Evolutionary conservation across 257 asterid genomes (phyloP).

Genomic region (Perilla frutescens): DNA sequence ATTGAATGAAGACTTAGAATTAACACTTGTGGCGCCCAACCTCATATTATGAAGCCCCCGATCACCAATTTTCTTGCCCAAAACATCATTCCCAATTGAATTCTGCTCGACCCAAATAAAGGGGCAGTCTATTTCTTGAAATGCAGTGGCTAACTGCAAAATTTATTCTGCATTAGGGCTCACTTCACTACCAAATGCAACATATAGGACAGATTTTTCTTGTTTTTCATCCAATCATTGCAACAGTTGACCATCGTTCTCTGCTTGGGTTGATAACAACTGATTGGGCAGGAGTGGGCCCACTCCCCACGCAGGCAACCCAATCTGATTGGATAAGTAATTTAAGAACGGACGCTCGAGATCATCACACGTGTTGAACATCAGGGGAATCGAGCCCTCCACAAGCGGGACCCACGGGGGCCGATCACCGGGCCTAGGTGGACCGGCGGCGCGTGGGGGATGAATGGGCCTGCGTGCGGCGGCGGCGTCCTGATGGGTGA

Average conservation of each 20-base stretch:
- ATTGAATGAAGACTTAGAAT: slow-evolving; percentile 47
- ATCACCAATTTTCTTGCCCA: slow-evolving; percentile 32
- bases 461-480: too few species aligned
- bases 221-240: slow-evolving; percentile 49
- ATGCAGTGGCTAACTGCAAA: slow-evolving; percentile 41
- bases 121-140: slow-evolving; percentile 39
- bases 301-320: slow-evolving; percentile 46
- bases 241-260: slow-evolving; percentile 30
- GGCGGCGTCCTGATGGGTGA: too few species aligned
- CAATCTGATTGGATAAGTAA: slow-evolving; percentile 34
- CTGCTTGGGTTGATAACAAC: too few species aligned
- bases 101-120: slow-evolving; percentile 57
- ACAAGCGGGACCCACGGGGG: slow-evolving; percentile 47
- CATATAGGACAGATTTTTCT: slow-evolving; percentile 42
- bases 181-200: slow-evolving; percentile 60
- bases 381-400: slow-evolving; percentile 44
- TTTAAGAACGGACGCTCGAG: slow-evolving; percentile 45
- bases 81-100: slow-evolving; percentile 31
- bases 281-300: slow-evolving; percentile 46
- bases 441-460: slow-evolving; percentile 2
- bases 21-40: slow-evolving; percentile 61
- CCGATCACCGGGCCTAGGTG: slow-evolving; percentile 38
- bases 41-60: slow-evolving; percentile 54
- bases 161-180: slow-evolving; percentile 48
- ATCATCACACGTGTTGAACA: slow-evolving; percentile 52